A percentile compares a stretch with the other conserved stretches of the same genome.
phyloP scores from a whole-genome alignment of 306 rosid genomes.

The Glycyrrhiza uralensis region DNA sequence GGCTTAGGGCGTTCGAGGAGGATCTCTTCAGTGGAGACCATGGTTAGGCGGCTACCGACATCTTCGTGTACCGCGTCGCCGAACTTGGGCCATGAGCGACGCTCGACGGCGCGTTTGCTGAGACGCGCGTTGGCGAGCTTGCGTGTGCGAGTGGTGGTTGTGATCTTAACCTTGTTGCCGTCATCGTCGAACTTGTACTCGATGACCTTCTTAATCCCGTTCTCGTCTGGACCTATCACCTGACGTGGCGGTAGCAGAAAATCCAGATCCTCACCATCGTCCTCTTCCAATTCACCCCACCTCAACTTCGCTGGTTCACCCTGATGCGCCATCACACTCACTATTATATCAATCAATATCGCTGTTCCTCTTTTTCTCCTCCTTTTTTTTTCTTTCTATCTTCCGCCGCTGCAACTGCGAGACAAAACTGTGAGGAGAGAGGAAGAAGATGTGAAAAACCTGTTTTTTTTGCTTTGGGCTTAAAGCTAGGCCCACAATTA shows the following conservation, averaged over 20 bases:
- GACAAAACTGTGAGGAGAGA: not conserved
- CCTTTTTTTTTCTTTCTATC: too few species aligned
- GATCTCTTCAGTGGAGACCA: constrained; percentile 96
- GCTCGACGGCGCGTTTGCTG: constrained; percentile 39
- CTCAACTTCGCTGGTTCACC: constrained; percentile 29
- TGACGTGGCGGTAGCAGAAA: constrained; percentile 75
- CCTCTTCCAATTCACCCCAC: constrained; percentile 65
- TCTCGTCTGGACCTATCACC: constrained; percentile 81
- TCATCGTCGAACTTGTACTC: constrained; percentile 83
- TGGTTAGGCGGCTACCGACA: constrained; percentile 75
- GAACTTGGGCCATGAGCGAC: constrained; percentile 76
- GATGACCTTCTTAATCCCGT: constrained; percentile 68
- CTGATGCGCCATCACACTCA: constrained; percentile 9
- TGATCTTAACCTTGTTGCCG: constrained; percentile 75
- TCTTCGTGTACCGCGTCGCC: constrained; percentile 90
- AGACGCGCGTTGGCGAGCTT: constrained; percentile 47
- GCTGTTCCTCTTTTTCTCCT: not conserved
- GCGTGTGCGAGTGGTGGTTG: constrained; percentile 70
- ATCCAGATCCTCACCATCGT: constrained; percentile 81
- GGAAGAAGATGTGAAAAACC: too few species aligned
- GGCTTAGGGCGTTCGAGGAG: constrained; percentile 87
- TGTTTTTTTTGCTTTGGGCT: too few species aligned
- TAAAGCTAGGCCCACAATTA: too few species aligned
- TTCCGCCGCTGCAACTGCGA: not conserved
- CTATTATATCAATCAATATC: too few species aligned